Evolutionary conservation across 305 asterid species (phyloP), one percentile per base, ranked within the genome.

Genomic region (Petunia hybrid): DNA sequence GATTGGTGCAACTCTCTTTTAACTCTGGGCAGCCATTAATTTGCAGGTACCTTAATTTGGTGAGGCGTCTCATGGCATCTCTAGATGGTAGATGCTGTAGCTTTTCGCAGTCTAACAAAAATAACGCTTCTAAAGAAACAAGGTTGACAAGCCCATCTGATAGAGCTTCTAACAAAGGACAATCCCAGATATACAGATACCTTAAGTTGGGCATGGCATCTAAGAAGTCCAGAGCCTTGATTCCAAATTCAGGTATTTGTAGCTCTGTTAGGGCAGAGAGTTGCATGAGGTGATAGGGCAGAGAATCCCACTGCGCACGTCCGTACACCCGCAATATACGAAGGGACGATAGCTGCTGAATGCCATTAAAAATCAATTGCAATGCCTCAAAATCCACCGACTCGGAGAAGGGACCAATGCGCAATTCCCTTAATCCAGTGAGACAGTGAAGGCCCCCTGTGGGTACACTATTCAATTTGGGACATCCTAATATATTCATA

Each of bases 231-330:
- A 69, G 80, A 4, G 8, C 66, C 66, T 78, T 66, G 0, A 81
- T 22, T 36, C 83, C 87, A 0, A 83, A 83, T 0, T 41, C 6
- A 4, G 0, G 0, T 14, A 87, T n/a, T 0, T 0, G 0, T 3
- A 86, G 22, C 1, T 0, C 0, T 3, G 1, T 12, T 2, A 85
- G 73, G 35, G 9, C 0, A 53, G 84, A 79, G 46, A 84, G 80
- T 45, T 82, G 38, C 35, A 78, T 84, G 41, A 87, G 62, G 8
- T 81, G 76, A 38, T 80, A n/a, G 0, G 87, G 87, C 13, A 85
- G 43, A 42, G 77, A 53, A 2, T 16, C 78, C 77, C 39, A 70
- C 2, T 59, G 6, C 6, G 4, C 9, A 51, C 14, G 13, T 9
- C 85, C 83, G 1, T 0, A 0, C 22, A 87, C 51, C 1, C 0